Conservation (phyloP, 306 rosid genomes). For the Gleditsia sinensis region DNA sequence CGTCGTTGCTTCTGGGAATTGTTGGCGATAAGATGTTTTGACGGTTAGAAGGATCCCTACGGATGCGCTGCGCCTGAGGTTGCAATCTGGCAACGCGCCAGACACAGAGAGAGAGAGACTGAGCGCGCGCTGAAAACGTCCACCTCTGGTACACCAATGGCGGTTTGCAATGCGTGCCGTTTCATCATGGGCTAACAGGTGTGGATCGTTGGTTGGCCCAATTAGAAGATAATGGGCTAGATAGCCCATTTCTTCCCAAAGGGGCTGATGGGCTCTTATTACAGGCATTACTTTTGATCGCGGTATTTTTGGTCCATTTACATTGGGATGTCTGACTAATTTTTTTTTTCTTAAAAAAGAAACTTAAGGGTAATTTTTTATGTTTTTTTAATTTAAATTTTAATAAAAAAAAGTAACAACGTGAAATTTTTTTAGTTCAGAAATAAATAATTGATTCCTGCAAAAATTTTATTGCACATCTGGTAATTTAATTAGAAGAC, state of each 20-base stretch:
- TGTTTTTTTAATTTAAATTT: no score
- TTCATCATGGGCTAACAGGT: no score
- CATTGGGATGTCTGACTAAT: no score
- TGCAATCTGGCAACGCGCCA: neutral
- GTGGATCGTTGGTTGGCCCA: neutral
- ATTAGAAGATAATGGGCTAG: neutral
- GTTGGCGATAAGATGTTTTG: neutral
- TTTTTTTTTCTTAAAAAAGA: no score
- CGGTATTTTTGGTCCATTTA: no score
- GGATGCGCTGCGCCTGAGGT: conserved; percentile 35
- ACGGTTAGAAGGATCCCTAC: conserved; percentile 15
- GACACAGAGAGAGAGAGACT: neutral
- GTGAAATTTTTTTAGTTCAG: no score
- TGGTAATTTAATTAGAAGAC: no score
- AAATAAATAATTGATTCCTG: no score
- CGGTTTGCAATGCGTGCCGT: conserved; percentile 23
- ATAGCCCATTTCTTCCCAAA: neutral
- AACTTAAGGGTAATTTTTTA: no score
- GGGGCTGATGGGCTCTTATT: neutral
- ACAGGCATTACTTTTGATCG: neutral
- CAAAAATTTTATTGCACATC: no score
- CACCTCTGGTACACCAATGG: neutral
- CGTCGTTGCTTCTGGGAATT: no score
- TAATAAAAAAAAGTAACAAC: neutral
- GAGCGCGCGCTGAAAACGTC: conserved; percentile 14